Evolutionary conservation across 208 protist genomes (phyloP).

Genomic region (Entamoeba dispar): DNA sequence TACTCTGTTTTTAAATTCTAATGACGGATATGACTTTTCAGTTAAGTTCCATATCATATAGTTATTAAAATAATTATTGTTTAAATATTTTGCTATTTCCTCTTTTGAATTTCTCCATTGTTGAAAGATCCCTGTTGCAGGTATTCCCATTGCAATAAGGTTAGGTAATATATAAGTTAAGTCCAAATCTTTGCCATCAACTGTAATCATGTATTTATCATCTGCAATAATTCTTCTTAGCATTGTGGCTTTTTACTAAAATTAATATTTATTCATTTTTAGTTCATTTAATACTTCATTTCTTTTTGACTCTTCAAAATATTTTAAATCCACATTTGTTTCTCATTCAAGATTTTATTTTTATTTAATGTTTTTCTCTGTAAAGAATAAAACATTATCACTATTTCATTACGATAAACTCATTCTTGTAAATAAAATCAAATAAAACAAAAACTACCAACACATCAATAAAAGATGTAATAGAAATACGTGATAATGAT

Average conservation of each 20-base stretch:
- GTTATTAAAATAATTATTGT: slow-evolving; percentile 49
- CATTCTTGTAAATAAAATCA: too few relatives aligned
- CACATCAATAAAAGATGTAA: too few relatives aligned
- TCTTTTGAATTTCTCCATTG: slow-evolving; percentile 64
- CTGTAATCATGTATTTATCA: background rate
- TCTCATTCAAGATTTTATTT: too few relatives aligned
- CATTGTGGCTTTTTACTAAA: background rate
- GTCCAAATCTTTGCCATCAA: background rate
- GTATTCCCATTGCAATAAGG: slow-evolving; percentile 49
- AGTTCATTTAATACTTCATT: too few relatives aligned
- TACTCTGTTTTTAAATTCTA: background rate
- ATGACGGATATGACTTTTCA: slow-evolving; percentile 3
- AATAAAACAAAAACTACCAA: too few relatives aligned
- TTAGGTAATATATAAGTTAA: slow-evolving; percentile 41
- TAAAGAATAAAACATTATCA: too few relatives aligned
- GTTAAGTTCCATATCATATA: slow-evolving; percentile 46
- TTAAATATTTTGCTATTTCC: slow-evolving; percentile 50
- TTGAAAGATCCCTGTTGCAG: slow-evolving; percentile 37
- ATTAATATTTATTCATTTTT: too few relatives aligned
- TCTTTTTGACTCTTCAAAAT: too few relatives aligned
- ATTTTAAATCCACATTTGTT: too few relatives aligned
- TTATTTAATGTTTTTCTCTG: too few relatives aligned
- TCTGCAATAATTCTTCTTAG: background rate
- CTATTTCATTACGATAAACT: too few relatives aligned
- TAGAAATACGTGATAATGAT: too few relatives aligned